phyloP scores from a whole-genome alignment of 495 filamentous ascomycete genomes.

The Staphylotrichum tortipilum region DNA sequence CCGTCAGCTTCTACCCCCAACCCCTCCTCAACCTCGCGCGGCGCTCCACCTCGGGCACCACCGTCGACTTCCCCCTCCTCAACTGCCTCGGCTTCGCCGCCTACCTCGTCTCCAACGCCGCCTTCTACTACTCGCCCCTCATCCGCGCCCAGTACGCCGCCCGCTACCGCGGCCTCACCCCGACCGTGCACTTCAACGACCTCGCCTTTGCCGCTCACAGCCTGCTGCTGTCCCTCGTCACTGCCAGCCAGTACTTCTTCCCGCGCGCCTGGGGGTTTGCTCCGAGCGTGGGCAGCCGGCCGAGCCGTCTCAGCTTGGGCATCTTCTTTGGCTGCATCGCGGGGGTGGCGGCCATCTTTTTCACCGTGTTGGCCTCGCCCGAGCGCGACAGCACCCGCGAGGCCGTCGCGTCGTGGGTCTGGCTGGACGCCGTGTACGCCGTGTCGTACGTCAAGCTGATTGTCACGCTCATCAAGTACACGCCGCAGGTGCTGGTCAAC shows the following conservation, averaged over 20 bases:
- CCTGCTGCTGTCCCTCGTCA: conserved; percentile 54
- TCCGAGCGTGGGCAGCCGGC: conserved; percentile 38
- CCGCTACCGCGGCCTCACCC: conserved; percentile 61
- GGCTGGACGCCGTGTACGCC: conserved; percentile 56
- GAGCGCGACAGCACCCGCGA: conserved; percentile 34
- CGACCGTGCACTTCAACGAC: conserved; percentile 86
- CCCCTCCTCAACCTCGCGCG: conserved; percentile 65
- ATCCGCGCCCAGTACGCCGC: conserved; percentile 77
- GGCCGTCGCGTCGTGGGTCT: conserved; percentile 28
- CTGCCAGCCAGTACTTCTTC: conserved; percentile 65
- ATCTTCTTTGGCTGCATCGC: conserved; percentile 58
- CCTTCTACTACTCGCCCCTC: conserved; percentile 67
- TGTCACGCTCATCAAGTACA: conserved; percentile 83
- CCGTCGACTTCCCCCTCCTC: conserved; percentile 76
- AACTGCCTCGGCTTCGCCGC: conserved; percentile 76
- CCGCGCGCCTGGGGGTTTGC: conserved; percentile 67
- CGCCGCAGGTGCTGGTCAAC: conserved; percentile 78
- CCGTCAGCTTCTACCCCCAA: conserved; percentile 88
- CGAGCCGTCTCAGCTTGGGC: conserved; percentile 57
- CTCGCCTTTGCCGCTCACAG: conserved; percentile 77
- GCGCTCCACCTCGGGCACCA: conserved; percentile 68
- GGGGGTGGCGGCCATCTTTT: conserved; percentile 46
- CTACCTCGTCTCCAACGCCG: conserved; percentile 63
- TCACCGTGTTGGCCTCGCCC: conserved; percentile 49
- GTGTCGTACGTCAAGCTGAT: conserved; percentile 82